A percentile compares a stretch with the other conserved stretches of the same genome.
Evolutionary conservation across 164 flowering plant genomes (phyloP).

Genomic region (Chloranthus sessilifolius): DNA sequence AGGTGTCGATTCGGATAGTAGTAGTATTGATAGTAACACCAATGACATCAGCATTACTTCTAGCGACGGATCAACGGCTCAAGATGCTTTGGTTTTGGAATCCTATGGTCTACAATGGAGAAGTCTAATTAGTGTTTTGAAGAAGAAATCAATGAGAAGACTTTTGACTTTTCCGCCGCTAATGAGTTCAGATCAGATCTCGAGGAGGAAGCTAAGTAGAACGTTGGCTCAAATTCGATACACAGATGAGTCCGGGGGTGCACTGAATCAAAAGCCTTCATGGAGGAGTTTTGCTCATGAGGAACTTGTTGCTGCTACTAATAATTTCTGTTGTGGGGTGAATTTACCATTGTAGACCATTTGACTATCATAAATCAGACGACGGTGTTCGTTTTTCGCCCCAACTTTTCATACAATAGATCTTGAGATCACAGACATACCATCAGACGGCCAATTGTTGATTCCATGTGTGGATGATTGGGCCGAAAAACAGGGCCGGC

Average conservation of each 20-base stretch:
- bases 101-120: constrained; percentile 43
- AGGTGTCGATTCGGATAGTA: constrained; percentile 39
- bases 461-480: too few species aligned
- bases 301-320: constrained; percentile 73
- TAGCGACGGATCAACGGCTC: too few species aligned
- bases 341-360: too few species aligned
- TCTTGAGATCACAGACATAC: too few species aligned
- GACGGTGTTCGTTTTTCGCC: too few species aligned
- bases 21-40: constrained; percentile 36
- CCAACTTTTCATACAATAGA: too few species aligned
- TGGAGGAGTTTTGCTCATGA: constrained; percentile 59
- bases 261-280: constrained; percentile 41
- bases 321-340: constrained; percentile 75
- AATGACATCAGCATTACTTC: too few species aligned
- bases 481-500: too few species aligned
- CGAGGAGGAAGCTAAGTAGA: constrained; percentile 38
- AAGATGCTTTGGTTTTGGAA: constrained; percentile 13
- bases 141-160: constrained; percentile 52
- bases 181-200: constrained; percentile 32
- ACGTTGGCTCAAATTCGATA: constrained; percentile 33
- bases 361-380: too few species aligned
- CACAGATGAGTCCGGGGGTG: constrained; percentile 30
- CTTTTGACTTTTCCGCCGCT: constrained; percentile 46
- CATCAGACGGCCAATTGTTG: too few species aligned
- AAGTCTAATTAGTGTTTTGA: constrained; percentile 35